Evolutionary conservation across 768 basidiomycete genomes (phyloP).

Genomic region (Floccularia luteovirens): DNA sequence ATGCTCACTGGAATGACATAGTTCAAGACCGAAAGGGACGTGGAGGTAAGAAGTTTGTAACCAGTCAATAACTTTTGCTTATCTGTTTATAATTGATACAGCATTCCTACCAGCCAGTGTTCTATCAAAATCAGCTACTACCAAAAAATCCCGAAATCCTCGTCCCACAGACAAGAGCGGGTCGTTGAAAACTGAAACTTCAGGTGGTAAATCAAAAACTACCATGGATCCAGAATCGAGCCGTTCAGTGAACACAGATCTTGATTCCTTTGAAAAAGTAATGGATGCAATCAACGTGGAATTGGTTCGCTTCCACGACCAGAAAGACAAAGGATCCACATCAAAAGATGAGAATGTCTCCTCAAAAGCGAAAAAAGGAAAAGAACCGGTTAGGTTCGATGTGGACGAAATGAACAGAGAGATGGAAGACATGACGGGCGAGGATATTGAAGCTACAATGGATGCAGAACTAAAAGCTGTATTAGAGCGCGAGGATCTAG

Average conservation of each 20-base stretch:
- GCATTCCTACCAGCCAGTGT: slow-evolving; percentile 53
- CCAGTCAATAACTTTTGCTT: neutral
- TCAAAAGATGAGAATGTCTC: too few species aligned
- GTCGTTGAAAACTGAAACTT: neutral
- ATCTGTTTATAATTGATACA: slow-evolving; percentile 18
- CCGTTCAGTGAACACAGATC: slow-evolving; percentile 51
- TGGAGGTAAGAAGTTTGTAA: slow-evolving; percentile 56
- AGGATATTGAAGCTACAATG: slow-evolving; percentile 82
- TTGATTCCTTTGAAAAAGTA: slow-evolving; percentile 91
- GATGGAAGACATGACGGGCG: slow-evolving; percentile 29
- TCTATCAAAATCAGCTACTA: slow-evolving; percentile 9
- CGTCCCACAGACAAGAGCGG: neutral
- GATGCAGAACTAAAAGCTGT: slow-evolving; percentile 74
- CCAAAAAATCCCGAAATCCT: slow-evolving; percentile 6
- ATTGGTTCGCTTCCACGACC: slow-evolving; percentile 40
- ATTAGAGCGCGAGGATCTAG: slow-evolving; percentile 45
- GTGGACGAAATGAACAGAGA: slow-evolving; percentile 28
- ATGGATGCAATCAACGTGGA: slow-evolving; percentile 95
- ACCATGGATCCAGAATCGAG: slow-evolving; percentile 24
- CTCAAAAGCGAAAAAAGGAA: slow-evolving; percentile 30
- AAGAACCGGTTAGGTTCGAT: slow-evolving; percentile 35
- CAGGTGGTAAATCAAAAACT: neutral
- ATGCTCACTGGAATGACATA: slow-evolving; percentile 88
- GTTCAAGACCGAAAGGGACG: slow-evolving; percentile 66
- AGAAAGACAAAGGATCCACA: too few species aligned